Percentiles rank a stretch among this genome's conserved stretches.
These are phyloP conservation scores for Alternaria consortialis DNA, from an alignment of 2,329 filamentous ascomycete species.

Conservation along the genomic window DNA sequence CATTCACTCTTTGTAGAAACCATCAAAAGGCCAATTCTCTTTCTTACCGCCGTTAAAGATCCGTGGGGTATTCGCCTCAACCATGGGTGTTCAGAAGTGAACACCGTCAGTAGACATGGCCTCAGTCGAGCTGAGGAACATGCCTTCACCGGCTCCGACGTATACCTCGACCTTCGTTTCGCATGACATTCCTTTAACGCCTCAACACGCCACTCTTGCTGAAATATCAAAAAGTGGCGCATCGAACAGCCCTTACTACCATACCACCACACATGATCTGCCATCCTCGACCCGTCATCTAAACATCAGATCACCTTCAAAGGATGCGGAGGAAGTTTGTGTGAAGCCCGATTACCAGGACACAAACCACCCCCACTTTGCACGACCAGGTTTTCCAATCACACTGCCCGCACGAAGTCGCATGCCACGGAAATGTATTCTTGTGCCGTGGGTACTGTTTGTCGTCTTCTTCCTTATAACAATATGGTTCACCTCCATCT, in stretches of 20 bases:
- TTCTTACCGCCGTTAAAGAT: background rate
- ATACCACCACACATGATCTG: background rate
- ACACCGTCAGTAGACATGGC: conserved; percentile 26
- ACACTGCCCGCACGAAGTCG: conserved; percentile 7
- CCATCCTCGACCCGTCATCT: background rate
- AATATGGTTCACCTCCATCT: conserved; percentile 34
- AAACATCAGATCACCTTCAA: background rate
- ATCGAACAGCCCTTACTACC: conserved; percentile 7
- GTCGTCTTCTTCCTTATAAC: conserved; percentile 34
- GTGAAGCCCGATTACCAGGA: conserved; percentile 18
- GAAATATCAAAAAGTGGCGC: background rate
- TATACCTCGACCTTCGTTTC: conserved; percentile 30
- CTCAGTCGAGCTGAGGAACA: conserved; percentile 15
- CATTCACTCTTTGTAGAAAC: background rate
- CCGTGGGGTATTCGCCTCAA: background rate
- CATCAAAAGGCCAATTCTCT: background rate
- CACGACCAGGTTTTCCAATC: conserved; percentile 3
- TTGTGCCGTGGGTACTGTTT: conserved; percentile 38
- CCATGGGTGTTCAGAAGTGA: conserved; percentile 22
- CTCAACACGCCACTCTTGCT: conserved; percentile 1
- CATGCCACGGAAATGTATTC: conserved; percentile 18
- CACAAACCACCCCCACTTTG: conserved; percentile 20
- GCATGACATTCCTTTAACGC: background rate
- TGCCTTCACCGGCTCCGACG: conserved; percentile 34
- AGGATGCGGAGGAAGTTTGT: conserved; percentile 3